Percentiles rank a stretch among this genome's conserved stretches.
phyloP scores from a whole-genome alignment of 2,329 filamentous ascomycete genomes.

The Fusarium cicatricum region DNA sequence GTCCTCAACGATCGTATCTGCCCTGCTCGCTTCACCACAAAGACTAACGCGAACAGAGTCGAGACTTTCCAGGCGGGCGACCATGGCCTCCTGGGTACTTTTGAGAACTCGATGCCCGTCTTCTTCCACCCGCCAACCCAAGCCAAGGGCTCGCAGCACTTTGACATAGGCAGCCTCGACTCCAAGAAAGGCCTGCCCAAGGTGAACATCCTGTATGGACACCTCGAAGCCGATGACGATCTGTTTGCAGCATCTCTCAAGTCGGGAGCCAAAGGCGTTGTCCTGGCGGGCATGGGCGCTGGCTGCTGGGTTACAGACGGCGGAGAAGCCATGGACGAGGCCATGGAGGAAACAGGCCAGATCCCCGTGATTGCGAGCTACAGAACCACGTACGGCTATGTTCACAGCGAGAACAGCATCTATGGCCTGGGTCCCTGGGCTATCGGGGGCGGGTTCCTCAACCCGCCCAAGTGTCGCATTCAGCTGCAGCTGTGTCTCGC shows the following conservation, averaged over 20 bases:
- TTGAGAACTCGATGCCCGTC: constrained; percentile 63
- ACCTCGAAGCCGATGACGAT: constrained; percentile 57
- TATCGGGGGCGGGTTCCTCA: constrained; percentile 56
- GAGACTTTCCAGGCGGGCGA: constrained; percentile 68
- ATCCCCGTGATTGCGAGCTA: constrained; percentile 57
- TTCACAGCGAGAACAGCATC: constrained; percentile 41
- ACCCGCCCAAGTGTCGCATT: constrained; percentile 62
- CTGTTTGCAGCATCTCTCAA: constrained; percentile 55
- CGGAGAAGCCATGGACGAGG: constrained; percentile 46
- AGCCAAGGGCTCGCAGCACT: constrained; percentile 54
- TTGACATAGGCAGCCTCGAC: constrained; percentile 43
- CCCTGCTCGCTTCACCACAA: constrained; percentile 62
- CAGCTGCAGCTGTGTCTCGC: constrained; percentile 53
- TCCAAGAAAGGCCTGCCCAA: constrained; percentile 51
- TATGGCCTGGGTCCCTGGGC: constrained; percentile 34
- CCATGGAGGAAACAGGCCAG: constrained; percentile 50
- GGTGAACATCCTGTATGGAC: constrained; percentile 62
- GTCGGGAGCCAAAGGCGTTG: constrained; percentile 58
- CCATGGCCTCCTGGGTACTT: constrained; percentile 62
- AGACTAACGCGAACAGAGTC: constrained; percentile 66
- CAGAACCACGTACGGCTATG: constrained; percentile 57
- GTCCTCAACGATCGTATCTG: constrained; percentile 68
- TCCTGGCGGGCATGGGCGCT: constrained; percentile 62
- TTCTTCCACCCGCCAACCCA: constrained; percentile 63
- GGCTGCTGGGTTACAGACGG: constrained; percentile 54